Conservation (phyloP, 148 eudicot genomes). For the Mesembryanthemum crystallinum region DNA sequence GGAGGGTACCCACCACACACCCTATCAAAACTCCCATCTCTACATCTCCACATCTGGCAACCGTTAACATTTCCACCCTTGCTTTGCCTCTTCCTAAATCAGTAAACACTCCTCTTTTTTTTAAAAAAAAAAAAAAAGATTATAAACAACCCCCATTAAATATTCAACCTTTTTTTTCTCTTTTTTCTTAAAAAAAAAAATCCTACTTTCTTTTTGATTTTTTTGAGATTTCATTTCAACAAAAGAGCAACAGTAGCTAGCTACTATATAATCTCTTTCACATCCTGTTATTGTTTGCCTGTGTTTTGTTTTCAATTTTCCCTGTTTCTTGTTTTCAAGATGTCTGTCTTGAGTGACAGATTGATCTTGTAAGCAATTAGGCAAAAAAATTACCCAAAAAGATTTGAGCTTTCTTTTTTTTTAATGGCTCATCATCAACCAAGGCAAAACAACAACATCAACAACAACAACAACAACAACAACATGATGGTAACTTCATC, state of each 20-base stretch:
- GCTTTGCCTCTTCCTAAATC: conserved; percentile 23
- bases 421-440: conserved; percentile 26
- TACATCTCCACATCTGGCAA: conserved; percentile 29
- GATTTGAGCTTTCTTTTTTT: neutral
- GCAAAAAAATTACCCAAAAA: conserved; percentile 2
- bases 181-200: neutral
- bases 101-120: conserved; percentile 19
- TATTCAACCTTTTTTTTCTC: too few relatives aligned
- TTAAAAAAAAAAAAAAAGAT: too few relatives aligned
- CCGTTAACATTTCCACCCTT: conserved; percentile 35
- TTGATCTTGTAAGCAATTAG: neutral
- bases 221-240: too few relatives aligned
- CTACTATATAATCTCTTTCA: neutral
- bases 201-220: neutral
- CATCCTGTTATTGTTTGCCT: neutral
- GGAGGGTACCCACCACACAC: conserved; percentile 28
- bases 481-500: conserved; percentile 27
- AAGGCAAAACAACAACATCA: too few relatives aligned
- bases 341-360: conserved; percentile 6
- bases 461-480: conserved; percentile 20
- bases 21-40: conserved; percentile 21
- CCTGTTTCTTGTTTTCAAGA: neutral
- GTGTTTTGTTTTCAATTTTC: neutral
- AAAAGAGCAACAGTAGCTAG: too few relatives aligned
- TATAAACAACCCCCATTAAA: too few relatives aligned